phyloP scores from a whole-genome alignment of 129 eudicot genomes.

The Scalesia atractyloides region DNA sequence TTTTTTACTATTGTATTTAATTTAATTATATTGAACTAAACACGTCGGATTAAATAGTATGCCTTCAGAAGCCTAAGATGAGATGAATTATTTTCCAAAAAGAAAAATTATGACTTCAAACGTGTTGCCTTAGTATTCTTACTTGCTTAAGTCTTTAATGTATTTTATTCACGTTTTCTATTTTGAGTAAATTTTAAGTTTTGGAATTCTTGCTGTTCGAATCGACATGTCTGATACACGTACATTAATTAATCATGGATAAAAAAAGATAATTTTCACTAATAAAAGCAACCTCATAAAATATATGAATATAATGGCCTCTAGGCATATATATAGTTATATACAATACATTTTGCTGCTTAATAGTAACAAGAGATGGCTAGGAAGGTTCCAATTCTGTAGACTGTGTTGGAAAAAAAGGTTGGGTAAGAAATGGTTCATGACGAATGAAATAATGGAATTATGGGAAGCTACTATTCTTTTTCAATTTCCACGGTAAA shows the following conservation, averaged over 20 bases:
- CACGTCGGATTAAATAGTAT: background rate
- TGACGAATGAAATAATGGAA: background rate
- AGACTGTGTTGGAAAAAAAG: background rate
- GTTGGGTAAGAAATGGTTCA: slow-evolving; percentile 3
- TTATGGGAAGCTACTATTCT: slow-evolving; percentile 5
- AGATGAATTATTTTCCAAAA: too few species aligned
- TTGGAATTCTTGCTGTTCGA: background rate
- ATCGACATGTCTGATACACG: background rate
- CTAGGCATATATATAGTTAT: background rate
- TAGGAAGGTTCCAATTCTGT: slow-evolving; percentile 5
- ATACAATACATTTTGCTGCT: background rate
- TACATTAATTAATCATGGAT: background rate
- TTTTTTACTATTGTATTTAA: too few species aligned
- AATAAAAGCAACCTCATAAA: background rate
- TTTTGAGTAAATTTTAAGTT: background rate
- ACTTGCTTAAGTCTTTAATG: too few species aligned
- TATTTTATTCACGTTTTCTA: too few species aligned
- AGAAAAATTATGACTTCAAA: too few species aligned
- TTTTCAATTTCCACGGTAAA: slow-evolving; percentile 14
- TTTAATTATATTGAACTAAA: background rate
- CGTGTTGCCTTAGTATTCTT: background rate
- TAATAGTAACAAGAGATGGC: background rate
- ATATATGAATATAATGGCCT: background rate
- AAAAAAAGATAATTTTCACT: background rate
- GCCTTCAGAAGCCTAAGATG: too few species aligned